Evolutionary conservation across 2,329 filamentous ascomycete genomes (phyloP), one percentile per base, ranked within the genome.

Genomic region (Neonectria punicea): DNA sequence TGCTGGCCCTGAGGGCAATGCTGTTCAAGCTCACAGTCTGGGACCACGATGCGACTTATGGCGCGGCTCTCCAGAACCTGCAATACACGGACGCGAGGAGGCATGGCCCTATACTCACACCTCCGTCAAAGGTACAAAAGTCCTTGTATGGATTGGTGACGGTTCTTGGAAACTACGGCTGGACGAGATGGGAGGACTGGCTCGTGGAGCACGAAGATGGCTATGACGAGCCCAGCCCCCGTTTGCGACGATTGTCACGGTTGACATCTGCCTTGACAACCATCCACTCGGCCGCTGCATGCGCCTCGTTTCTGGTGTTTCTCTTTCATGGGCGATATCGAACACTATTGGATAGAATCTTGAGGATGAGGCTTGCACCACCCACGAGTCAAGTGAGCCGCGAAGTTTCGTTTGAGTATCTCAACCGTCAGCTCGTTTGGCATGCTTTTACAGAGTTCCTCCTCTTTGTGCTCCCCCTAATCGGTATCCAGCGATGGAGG

Each of bases 371-470:
- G 60, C 87, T 99, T 49, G 92, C 93, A 4, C 92, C 96, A 8
- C 92, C 92, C 5, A 94, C 92, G 3, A 93, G 89, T 75, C 93
- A 97, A 76, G 92, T 97, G 68, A 93, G 89, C 76, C 88, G 95
- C 34, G 94, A 98, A 79, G 94, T 99, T 28, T 97, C 93, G 1
- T 98, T 99, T 77, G 96, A 99, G 80, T 98, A 98, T 75, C 88
- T 98, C 54, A 99, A 99, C 78, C 90, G 96, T 53, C 96, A 99
- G 81, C 89, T 99, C 11, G 96, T 99, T 41, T 99, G 96, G 96
- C 96, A 99, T 80, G 96, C 96, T n/a, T 97, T 99, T 75, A 99
- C 96, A 28, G 96, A 99, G 78, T 99, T 99, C 74, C 84, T 99
- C n/a, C 87, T 99, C 34, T 99, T 98, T 78, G 87, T 98, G 18